Conservation (phyloP, 352 stramenopile genomes). For the Phytophthora pistaciae region DNA sequence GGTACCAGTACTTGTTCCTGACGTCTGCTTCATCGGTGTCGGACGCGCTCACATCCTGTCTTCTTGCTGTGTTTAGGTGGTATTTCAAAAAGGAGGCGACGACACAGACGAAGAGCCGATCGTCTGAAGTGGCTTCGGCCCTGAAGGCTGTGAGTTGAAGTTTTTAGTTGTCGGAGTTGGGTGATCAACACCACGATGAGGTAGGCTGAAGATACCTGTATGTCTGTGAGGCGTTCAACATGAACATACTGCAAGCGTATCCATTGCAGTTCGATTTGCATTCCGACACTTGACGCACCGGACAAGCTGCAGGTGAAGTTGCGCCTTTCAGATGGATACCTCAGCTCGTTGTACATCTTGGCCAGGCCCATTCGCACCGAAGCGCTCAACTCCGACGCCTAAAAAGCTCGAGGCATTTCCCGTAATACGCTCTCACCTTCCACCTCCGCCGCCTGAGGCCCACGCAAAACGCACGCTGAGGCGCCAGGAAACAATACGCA, state of each 20-base stretch:
- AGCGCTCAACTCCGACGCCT: too few relatives aligned
- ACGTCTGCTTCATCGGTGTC: too few relatives aligned
- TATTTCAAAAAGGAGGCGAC: slow-evolving; percentile 7
- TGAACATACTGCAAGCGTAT: not conserved
- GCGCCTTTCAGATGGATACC: too few relatives aligned
- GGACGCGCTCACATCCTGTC: not conserved
- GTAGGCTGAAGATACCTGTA: not conserved
- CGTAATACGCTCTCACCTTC: not conserved
- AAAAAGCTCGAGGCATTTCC: too few relatives aligned
- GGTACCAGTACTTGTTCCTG: not conserved
- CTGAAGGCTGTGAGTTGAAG: too few relatives aligned
- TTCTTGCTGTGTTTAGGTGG: not conserved
- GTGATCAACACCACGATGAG: not conserved
- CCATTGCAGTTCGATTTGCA: not conserved
- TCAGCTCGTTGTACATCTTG: too few relatives aligned
- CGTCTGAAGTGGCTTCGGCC: not conserved
- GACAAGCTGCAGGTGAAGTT: not conserved
- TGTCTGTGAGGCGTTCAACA: not conserved
- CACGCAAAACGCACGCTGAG: not conserved
- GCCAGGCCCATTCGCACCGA: too few relatives aligned
- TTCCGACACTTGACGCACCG: not conserved
- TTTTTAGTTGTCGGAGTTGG: too few relatives aligned
- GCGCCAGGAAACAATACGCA: not conserved
- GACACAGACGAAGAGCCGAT: slow-evolving; percentile 12
- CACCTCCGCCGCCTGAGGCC: not conserved